Conservation (phyloP, 2,329 filamentous ascomycete species). For the Colletotrichum eleusines region DNA sequence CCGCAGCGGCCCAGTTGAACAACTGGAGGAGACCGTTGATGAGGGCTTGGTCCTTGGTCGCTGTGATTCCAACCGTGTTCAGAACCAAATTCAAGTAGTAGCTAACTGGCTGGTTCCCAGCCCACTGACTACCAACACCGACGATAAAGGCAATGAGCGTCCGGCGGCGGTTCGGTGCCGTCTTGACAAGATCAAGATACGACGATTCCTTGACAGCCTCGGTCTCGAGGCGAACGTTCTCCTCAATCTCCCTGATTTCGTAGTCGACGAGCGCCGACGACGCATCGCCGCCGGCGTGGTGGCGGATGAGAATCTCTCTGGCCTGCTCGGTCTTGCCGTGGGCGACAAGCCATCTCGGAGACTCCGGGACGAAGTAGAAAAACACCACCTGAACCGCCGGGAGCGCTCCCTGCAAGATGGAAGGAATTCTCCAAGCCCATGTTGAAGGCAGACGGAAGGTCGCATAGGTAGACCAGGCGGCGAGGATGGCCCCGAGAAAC, state of each 20-base stretch:
- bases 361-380: constrained; percentile 63
- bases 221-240: constrained; percentile 60
- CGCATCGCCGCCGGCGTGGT: constrained; percentile 64
- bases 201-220: constrained; percentile 55
- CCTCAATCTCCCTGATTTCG: constrained; percentile 60
- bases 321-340: constrained; percentile 66
- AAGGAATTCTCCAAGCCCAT: constrained; percentile 48
- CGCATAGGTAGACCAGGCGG: constrained; percentile 48
- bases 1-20: constrained; percentile 35
- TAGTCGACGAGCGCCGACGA: constrained; percentile 36
- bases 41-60: constrained; percentile 52
- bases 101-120: constrained; percentile 50
- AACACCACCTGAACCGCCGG: constrained; percentile 40
- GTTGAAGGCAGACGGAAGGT: constrained; percentile 51
- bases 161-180: constrained; percentile 47
- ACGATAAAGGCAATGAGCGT: constrained; percentile 45
- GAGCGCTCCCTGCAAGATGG: constrained; percentile 55
- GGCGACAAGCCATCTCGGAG: constrained; percentile 71
- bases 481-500: constrained; percentile 54
- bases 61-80: constrained; percentile 47
- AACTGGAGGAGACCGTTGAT: constrained; percentile 52
- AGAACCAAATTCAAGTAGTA: constrained; percentile 55
- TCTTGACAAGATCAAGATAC: constrained; percentile 48
- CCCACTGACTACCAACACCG: constrained; percentile 48
- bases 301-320: constrained; percentile 64